Percentiles rank a stretch among this genome's conserved stretches.
Evolutionary conservation across 2,329 filamentous ascomycete species (phyloP).

Genomic region (Venturia aucupariae): DNA sequence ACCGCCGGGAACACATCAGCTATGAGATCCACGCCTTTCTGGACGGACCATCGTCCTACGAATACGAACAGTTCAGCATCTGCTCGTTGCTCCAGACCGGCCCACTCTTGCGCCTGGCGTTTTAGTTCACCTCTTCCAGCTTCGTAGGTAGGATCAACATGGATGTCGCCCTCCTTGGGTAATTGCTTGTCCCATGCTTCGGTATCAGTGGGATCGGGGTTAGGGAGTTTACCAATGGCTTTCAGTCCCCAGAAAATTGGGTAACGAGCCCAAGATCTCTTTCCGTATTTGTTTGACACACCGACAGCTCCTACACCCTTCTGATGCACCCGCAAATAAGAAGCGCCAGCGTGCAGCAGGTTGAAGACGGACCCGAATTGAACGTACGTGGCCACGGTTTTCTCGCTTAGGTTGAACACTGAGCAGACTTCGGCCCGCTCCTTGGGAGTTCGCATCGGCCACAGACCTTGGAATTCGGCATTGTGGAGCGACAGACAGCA

Average conservation of each 20-base stretch:
- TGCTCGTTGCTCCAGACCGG: slow-evolving; percentile 51
- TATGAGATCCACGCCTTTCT: slow-evolving; percentile 60
- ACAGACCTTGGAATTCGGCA: slow-evolving; percentile 60
- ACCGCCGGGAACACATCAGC: slow-evolving; percentile 57
- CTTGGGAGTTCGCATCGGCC: slow-evolving; percentile 55
- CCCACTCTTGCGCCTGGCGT: slow-evolving; percentile 58
- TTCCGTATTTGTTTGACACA: slow-evolving; percentile 59
- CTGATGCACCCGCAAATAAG: slow-evolving; percentile 57
- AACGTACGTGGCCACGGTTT: slow-evolving; percentile 51
- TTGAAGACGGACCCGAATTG: slow-evolving; percentile 64
- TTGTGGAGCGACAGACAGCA: slow-evolving; percentile 58
- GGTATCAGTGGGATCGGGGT: slow-evolving; percentile 57
- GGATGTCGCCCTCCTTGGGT: slow-evolving; percentile 34
- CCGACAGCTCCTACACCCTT: slow-evolving; percentile 60
- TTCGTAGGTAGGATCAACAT: slow-evolving; percentile 48
- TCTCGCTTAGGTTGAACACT: slow-evolving; percentile 52
- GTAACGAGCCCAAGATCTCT: slow-evolving; percentile 56
- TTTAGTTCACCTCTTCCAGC: slow-evolving; percentile 43
- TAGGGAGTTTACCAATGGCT: slow-evolving; percentile 53
- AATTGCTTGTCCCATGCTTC: slow-evolving; percentile 50
- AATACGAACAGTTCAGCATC: slow-evolving; percentile 59
- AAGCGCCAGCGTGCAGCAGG: slow-evolving; percentile 56
- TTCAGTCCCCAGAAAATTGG: slow-evolving; percentile 61
- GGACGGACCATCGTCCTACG: slow-evolving; percentile 59
- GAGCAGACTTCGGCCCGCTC: slow-evolving; percentile 55